These are phyloP conservation scores for Spencermartinsiella ligniputridi DNA, from an alignment of 1,139 yeast genomes.

Conservation along the genomic window DNA sequence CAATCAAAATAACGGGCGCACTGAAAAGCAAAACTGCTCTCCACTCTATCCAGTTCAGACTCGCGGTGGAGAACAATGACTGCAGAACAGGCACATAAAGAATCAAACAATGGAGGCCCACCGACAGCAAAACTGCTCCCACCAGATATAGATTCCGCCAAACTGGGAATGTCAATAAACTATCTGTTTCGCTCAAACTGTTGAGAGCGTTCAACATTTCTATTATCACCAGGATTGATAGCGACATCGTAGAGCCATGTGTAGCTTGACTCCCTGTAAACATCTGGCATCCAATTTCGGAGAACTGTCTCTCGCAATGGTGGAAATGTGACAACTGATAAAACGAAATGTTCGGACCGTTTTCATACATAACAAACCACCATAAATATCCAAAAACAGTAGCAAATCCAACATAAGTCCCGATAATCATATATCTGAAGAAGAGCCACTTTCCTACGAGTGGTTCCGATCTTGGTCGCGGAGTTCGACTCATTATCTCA, in stretches of 20 bases:
- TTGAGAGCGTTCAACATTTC: conserved; percentile 42
- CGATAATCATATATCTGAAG: conserved; percentile 38
- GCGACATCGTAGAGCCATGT: conserved; percentile 38
- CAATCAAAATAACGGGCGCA: conserved; percentile 36
- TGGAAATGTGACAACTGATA: conserved; percentile 36
- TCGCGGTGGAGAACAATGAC: conserved; percentile 33
- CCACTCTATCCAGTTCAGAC: conserved; percentile 37
- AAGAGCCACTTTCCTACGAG: conserved; percentile 37
- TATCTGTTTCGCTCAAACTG: conserved; percentile 38
- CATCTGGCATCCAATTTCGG: conserved; percentile 35
- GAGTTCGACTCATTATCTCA: conserved; percentile 32
- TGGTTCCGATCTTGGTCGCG: conserved; percentile 36
- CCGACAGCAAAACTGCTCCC: conserved; percentile 35
- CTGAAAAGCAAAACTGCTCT: conserved; percentile 34
- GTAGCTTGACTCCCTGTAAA: conserved; percentile 26
- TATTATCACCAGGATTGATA: conserved; percentile 38
- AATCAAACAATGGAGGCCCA: conserved; percentile 34
- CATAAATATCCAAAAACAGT: conserved; percentile 42
- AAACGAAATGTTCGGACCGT: conserved; percentile 37
- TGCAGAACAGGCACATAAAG: conserved; percentile 36
- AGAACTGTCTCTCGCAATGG: conserved; percentile 31
- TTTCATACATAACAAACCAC: conserved; percentile 35
- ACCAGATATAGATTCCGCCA: conserved; percentile 39
- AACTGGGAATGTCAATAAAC: conserved; percentile 36
- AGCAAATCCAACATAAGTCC: conserved; percentile 39